phyloP scores from a whole-genome alignment of 345 rosid species.

The Arabis hirsuta region DNA sequence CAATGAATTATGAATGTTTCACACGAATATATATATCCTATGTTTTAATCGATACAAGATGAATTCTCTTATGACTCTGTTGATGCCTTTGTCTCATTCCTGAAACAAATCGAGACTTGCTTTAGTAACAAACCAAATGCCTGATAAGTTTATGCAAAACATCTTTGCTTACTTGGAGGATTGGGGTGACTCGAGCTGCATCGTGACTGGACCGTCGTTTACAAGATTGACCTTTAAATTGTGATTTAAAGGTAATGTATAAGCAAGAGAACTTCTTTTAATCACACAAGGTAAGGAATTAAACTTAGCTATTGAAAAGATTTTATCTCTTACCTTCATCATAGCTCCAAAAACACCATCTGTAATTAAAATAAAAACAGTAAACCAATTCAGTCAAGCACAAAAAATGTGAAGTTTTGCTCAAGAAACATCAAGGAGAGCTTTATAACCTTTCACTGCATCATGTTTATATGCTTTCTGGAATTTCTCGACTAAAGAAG shows the following conservation, averaged over 20 bases:
- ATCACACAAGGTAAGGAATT: not conserved
- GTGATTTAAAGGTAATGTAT: not conserved
- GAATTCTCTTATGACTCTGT: constrained; percentile 40
- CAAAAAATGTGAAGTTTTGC: not conserved
- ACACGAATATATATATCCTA: not conserved
- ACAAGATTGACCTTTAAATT: constrained; percentile 66
- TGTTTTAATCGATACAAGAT: not conserved
- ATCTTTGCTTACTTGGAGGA: constrained; percentile 60
- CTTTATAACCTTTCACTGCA: constrained; percentile 57
- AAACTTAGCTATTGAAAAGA: not conserved
- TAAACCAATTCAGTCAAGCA: constrained; percentile 4
- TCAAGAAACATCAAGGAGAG: not conserved
- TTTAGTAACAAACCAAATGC: not conserved
- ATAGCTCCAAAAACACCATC: constrained; percentile 87
- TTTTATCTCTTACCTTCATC: constrained; percentile 67
- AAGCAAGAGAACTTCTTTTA: constrained; percentile 2
- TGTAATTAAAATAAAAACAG: constrained; percentile 20
- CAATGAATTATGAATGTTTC: constrained; percentile 30
- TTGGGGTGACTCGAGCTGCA: constrained; percentile 81
- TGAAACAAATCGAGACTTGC: constrained; percentile 36
- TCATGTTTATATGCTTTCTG: constrained; percentile 60
- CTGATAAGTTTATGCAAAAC: not conserved
- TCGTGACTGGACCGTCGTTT: constrained; percentile 92
- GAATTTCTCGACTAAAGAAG: constrained; percentile 66
- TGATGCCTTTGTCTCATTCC: constrained; percentile 34